Conservation (phyloP, 2,329 filamentous ascomycete species). For the Alternaria gansuensis region DNA sequence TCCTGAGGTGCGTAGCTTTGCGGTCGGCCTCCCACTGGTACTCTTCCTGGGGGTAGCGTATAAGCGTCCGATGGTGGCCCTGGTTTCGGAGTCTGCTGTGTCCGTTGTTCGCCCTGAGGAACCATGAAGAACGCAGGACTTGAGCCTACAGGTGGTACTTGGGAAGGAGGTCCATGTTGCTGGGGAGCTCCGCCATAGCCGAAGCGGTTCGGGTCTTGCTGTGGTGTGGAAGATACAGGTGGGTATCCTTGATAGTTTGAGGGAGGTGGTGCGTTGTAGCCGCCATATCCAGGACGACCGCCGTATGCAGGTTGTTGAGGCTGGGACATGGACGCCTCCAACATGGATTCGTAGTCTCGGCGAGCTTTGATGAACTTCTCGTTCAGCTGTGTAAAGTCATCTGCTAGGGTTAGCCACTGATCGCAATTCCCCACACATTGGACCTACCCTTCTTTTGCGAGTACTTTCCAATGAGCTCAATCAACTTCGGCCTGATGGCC, state of each 20-base stretch:
- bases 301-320: conserved; percentile 82
- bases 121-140: conserved; percentile 54
- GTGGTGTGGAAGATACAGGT: conserved; percentile 45
- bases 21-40: conserved; percentile 45
- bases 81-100: conserved; percentile 45
- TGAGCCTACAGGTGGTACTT: conserved; percentile 51
- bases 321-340: conserved; percentile 96
- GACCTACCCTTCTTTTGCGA: conserved; percentile 93
- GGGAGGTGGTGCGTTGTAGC: conserved; percentile 47
- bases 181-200: conserved; percentile 45
- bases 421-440: neutral
- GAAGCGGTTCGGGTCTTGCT: conserved; percentile 45
- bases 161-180: conserved; percentile 46
- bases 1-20: conserved; percentile 58
- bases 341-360: conserved; percentile 92
- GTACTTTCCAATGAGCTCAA: conserved; percentile 98
- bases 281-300: conserved; percentile 62
- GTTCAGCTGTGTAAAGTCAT: conserved; percentile 97
- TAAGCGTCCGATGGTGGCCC: conserved; percentile 49
- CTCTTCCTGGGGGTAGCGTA: conserved; percentile 50
- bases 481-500: conserved; percentile 93
- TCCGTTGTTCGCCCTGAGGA: conserved; percentile 43
- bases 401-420: conserved; percentile 58
- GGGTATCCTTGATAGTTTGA: conserved; percentile 47
- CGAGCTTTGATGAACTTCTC: conserved; percentile 99